Evolutionary conservation across 225 moss, liverwort and hornwort genomes (phyloP).

Genomic region (Bryoerythrophyllum caledonicum): DNA sequence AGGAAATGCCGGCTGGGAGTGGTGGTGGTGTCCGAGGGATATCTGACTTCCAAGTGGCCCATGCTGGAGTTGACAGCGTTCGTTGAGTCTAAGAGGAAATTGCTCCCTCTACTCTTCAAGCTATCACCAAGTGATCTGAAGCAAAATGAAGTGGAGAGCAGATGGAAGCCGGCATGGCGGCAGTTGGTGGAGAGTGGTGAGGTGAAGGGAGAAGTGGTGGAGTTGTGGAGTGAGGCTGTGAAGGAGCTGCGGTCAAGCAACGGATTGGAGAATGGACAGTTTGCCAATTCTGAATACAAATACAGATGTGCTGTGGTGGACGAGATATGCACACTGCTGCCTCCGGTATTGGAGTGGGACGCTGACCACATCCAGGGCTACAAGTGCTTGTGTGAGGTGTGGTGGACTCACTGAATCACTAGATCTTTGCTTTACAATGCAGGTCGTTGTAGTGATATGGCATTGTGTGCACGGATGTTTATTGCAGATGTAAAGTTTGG

Average conservation of each 20-base stretch:
- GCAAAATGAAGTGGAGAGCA: neutral
- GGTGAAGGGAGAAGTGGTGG: neutral
- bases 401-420: too few species aligned
- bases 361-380: neutral
- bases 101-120: neutral
- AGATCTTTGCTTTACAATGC: too few species aligned
- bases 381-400: neutral
- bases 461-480: too few species aligned
- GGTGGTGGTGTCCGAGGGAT: neutral
- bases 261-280: neutral
- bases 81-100: neutral
- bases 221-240: neutral
- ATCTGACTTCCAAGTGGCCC: slow-evolving; percentile 17
- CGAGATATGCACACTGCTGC: neutral
- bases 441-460: too few species aligned
- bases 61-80: neutral
- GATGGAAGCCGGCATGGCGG: neutral
- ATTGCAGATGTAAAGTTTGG: too few species aligned
- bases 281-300: neutral
- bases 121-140: neutral
- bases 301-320: neutral
- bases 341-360: neutral
- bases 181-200: neutral
- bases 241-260: neutral
- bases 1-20: neutral